Evolutionary conservation across 768 basidiomycete genomes (phyloP).

Genomic region (Auriscalpium vulgare): DNA sequence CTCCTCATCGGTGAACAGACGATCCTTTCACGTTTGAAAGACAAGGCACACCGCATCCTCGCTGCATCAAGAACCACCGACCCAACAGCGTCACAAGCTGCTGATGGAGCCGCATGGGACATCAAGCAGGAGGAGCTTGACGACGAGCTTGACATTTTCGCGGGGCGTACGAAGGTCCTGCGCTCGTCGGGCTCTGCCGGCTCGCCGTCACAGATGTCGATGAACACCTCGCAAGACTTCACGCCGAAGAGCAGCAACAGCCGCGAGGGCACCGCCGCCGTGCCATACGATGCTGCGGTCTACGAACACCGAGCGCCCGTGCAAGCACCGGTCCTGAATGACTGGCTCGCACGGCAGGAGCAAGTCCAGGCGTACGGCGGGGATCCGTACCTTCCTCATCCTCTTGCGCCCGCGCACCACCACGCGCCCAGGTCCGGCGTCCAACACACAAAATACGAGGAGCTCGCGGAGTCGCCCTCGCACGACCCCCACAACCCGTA

Average conservation of each 20-base stretch:
- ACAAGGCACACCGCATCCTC: conserved; percentile 59
- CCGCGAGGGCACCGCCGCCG: background rate
- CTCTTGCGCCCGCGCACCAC: background rate
- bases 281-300: background rate
- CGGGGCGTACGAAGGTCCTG: conserved; percentile 58
- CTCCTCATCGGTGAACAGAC: conserved; percentile 31
- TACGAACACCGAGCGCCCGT: background rate
- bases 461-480: too few species aligned
- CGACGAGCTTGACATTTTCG: conserved; percentile 64
- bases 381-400: background rate
- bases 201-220: conserved; percentile 6
- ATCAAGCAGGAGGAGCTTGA: conserved; percentile 46
- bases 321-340: background rate
- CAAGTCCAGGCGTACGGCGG: conserved; percentile 1
- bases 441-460: background rate
- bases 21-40: conserved; percentile 49
- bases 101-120: conserved; percentile 39
- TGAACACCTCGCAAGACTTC: background rate
- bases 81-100: conserved; percentile 17
- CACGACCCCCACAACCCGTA: background rate
- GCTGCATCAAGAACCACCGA: conserved; percentile 31
- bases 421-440: background rate
- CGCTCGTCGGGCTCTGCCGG: conserved; percentile 32
- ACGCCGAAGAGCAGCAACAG: background rate
- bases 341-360: conserved; percentile 9